Evolutionary conservation across 495 filamentous ascomycete genomes (phyloP).

Genomic region (Penicillium simplicissimum): DNA sequence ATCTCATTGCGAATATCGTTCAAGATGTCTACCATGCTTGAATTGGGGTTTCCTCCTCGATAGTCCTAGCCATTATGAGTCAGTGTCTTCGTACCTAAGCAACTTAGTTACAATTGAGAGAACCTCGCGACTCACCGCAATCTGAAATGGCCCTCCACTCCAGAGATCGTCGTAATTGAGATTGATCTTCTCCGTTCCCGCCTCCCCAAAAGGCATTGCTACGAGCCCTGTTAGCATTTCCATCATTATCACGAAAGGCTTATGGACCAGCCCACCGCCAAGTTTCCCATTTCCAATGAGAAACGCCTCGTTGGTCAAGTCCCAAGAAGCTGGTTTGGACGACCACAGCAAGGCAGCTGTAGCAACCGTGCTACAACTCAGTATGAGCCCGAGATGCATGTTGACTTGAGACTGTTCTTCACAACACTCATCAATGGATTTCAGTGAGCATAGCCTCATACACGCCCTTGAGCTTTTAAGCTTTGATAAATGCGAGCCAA

Average conservation of each 20-base stretch:
- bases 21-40: constrained; percentile 7
- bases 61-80: background rate
- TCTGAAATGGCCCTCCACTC: constrained; percentile 4
- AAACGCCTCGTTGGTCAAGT: constrained; percentile 7
- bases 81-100: background rate
- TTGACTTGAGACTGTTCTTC: background rate
- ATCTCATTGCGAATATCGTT: constrained; percentile 2
- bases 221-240: background rate
- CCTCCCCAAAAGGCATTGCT: constrained; percentile 5
- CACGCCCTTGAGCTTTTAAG: background rate
- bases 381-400: background rate
- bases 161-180: constrained; percentile 10
- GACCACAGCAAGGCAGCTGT: constrained; percentile 1
- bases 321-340: constrained; percentile 3
- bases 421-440: background rate
- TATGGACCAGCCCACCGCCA: background rate
- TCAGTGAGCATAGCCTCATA: no score
- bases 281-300: constrained; percentile 7
- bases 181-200: constrained; percentile 7
- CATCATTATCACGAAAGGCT: background rate
- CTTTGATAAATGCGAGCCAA: background rate
- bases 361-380: background rate
- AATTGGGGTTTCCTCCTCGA: constrained; percentile 7
- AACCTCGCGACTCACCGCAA: background rate
- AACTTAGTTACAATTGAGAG: no score